Evolutionary conservation across 2,329 filamentous ascomycete species (phyloP), one percentile per base, ranked within the genome.

Genomic region (Penicillium sp.): DNA sequence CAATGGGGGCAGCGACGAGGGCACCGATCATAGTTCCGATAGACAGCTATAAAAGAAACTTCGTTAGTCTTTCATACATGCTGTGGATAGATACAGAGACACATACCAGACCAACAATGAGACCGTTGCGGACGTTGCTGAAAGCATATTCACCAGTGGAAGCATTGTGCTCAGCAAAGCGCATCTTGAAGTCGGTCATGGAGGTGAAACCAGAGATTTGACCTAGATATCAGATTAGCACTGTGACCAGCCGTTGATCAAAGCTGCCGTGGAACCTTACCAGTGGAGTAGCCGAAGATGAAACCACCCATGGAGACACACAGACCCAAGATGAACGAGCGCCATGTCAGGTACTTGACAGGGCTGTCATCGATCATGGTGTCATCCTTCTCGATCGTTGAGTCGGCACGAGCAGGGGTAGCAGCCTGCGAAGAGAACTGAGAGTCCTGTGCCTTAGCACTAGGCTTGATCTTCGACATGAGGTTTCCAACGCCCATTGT

Each of bases 231-330:
- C 14, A 35, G 45, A 16, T 47, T 43, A 48, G 31, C 23, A 47
- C 31, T 13, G n/a, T 19, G 25, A 16, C n/a, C 23, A 37, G 11
- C 27, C 19, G 45, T 26, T 35, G n/a, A 48, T 4, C 16, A 16
- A 29, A 21, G 13, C 51, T 57, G 53, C 21, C 44, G 52, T 55
- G 55, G 37, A 45, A 60, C 62, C 66, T 58, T 68, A 74, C 75
- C 75, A 59, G 75, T 77, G 21, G 75, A 71, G 63, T 78, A 79
- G 61, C 77, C 77, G 62, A 79, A 79, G 56, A 79, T 75, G 64
- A 80, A 76, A 59, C 78, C 78, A 62, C 78, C 78, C 75, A 80
- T 80, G 6, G 77, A 79, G 43, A 78, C 77, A 55, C 79, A 69
- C 39, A 80, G 50, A 49, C 77, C 77, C 59, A 80, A 73, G 57